Base-by-base conservation (phyloP, 805 yeast genomes). In the Saccharomycopsis oosterbeekiorum region DNA sequence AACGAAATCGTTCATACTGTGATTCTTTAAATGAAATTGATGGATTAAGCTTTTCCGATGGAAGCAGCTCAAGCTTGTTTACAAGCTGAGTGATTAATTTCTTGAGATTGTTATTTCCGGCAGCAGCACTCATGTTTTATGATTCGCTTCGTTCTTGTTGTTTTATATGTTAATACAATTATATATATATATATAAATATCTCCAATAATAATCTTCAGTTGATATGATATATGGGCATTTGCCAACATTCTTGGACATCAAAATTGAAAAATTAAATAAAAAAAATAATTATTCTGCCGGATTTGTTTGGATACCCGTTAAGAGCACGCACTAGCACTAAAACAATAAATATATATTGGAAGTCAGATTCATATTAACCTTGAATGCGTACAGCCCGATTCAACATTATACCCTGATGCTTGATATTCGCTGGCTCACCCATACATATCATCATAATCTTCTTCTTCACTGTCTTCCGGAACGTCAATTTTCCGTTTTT, bases 21-120 rank as follows among this genome's bases (percentile, higher is more conserved):
- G 80, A 70, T 55, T 82, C 84, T 68, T 84, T 88, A 74, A 88
- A 86, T 5, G 89, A 84, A 0, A 88, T 83, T 64, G 84, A 77
- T 69, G 86, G 89, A 66, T 80, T 80, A 58, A 88, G 77, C 63
- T 84, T 79, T 67, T 88, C 94, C 62, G 80, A 78, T 15, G 96
- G 96, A 53, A 86, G 76, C 24, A 79, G 79, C 65, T 84, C 85
- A 57, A 88, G 71, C 12, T 84, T 73, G 40, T 77, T 75, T 37
- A 87, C 80, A 57, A 88, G 78, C 65, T 80, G 79, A 67, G 80
- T 81, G 2, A 84, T 83, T 42, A 83, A 75, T 65, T 81, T 84
- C 19, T 53, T 57, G 11, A 57, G 26, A 24, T 17, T 54, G n/a
- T 47, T 47, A 15, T 47, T 47, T 21, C 53, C 24, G 34, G 34